A percentile compares a stretch with the other conserved stretches of the same genome.
Conservation (phyloP, 345 rosid genomes). For the Arabidopsis suecica region DNA sequence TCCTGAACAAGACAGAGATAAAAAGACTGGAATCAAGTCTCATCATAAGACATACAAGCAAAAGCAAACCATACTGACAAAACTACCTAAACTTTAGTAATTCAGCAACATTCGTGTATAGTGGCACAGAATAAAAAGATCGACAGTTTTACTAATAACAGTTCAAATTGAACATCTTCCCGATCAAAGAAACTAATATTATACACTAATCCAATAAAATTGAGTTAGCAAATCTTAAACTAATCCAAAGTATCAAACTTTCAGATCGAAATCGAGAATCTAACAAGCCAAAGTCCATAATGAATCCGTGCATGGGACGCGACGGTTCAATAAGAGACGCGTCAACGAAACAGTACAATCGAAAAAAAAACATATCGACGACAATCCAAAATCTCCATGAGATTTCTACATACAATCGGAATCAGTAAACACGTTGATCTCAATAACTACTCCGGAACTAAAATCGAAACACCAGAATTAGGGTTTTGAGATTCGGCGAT, state of each 20-base stretch:
- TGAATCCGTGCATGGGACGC: slow-evolving; percentile 30
- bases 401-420: neutral
- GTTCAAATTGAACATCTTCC: neutral
- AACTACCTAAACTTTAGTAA: neutral
- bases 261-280: slow-evolving; percentile 14
- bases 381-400: neutral
- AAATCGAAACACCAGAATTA: slow-evolving; percentile 22
- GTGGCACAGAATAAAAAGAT: neutral
- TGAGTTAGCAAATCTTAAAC: too few species aligned
- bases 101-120: neutral
- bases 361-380: neutral
- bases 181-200: neutral
- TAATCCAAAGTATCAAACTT: neutral
- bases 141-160: neutral
- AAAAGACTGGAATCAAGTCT: slow-evolving; percentile 1
- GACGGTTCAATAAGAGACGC: slow-evolving; percentile 30
- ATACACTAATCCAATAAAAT: slow-evolving; percentile 2
- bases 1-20: slow-evolving; percentile 37
- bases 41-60: slow-evolving; percentile 4
- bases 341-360: slow-evolving; percentile 23
- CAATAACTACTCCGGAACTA: neutral
- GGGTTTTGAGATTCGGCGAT: slow-evolving; percentile 20
- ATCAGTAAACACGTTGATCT: neutral
- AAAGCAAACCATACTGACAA: slow-evolving; percentile 23
- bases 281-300: neutral